phyloP scores from a whole-genome alignment of 2,329 filamentous ascomycete genomes.

The Trichoderma sp. region DNA sequence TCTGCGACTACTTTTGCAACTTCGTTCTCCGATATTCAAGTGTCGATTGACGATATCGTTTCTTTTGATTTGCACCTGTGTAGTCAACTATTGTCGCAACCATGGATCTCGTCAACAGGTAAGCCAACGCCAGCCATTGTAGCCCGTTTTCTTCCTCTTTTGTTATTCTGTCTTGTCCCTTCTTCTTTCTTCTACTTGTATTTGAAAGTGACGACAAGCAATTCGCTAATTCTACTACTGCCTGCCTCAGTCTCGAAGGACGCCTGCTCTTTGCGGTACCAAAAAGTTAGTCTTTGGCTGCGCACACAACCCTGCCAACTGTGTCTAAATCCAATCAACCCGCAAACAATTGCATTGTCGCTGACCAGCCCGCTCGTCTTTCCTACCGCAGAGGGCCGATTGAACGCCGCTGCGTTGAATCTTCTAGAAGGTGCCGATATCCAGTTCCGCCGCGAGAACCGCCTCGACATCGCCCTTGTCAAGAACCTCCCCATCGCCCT shows the following conservation, averaged over 20 bases:
- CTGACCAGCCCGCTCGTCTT: conserved; percentile 28
- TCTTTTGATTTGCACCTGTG: not conserved
- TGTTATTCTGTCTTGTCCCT: not conserved
- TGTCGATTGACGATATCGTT: not conserved
- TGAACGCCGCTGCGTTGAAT: conserved; percentile 85
- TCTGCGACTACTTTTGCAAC: conserved; percentile 1
- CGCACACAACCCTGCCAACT: not conserved
- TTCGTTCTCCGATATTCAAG: not conserved
- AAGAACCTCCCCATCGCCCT: conserved; percentile 96
- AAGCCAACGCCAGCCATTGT: conserved; percentile 35
- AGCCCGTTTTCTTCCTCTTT: not conserved
- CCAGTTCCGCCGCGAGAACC: conserved; percentile 91
- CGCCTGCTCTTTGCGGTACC: conserved; percentile 96
- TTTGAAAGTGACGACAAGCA: not conserved
- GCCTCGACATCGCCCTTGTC: conserved; percentile 95
- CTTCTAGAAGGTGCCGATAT: conserved; percentile 93
- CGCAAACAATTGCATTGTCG: not conserved
- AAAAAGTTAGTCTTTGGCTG: conserved; percentile 61
- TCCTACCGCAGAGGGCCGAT: conserved; percentile 72
- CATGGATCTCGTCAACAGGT: conserved; percentile 67
- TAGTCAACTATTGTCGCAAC: not conserved
- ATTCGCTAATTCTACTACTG: not conserved
- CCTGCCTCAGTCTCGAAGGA: conserved; percentile 71
- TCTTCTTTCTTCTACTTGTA: not conserved
- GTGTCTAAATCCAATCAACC: not conserved